phyloP scores from a whole-genome alignment of 2,329 filamentous ascomycete species.

The Tolypocladium ophioglossoides region DNA sequence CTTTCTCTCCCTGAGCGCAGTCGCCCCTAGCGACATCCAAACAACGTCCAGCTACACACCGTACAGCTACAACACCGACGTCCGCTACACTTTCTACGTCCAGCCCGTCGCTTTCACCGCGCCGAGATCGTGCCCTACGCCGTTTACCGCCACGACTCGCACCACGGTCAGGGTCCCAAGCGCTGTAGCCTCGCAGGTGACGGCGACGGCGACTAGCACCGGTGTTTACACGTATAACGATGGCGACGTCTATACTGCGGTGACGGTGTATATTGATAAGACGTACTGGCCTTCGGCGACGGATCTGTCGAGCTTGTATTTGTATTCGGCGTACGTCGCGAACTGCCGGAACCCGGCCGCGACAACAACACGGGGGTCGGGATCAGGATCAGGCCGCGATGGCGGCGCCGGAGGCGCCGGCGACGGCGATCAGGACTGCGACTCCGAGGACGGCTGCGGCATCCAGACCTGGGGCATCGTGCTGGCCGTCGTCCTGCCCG shows the following conservation, averaged over 20 bases:
- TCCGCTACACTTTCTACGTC: constrained; percentile 6
- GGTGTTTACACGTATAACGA: not conserved
- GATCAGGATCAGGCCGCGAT: not conserved
- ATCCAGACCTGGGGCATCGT: constrained; percentile 12
- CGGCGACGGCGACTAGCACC: constrained; percentile 2
- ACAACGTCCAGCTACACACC: not conserved
- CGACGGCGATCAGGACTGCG: not conserved
- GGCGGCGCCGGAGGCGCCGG: constrained; percentile 1
- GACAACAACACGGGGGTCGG: not conserved
- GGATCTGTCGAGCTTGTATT: constrained; percentile 1
- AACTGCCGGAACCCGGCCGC: constrained; percentile 9
- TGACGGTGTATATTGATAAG: constrained; percentile 8
- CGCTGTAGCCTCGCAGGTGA: constrained; percentile 4
- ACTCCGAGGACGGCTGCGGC: not conserved
- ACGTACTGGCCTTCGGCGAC: constrained; percentile 1
- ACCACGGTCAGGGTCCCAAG: constrained; percentile 4
- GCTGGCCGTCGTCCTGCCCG: constrained; percentile 13
- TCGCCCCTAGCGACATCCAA: not conserved
- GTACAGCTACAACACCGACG: not conserved
- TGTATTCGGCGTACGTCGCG: constrained; percentile 9
- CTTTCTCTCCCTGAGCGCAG: not conserved
- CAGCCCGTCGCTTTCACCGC: constrained; percentile 13
- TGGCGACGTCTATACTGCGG: constrained; percentile 4
- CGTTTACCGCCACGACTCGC: constrained; percentile 13
- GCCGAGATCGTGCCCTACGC: constrained; percentile 15